Conservation (phyloP, 148 eudicot genomes). For the Rhododendron simsii region DNA sequence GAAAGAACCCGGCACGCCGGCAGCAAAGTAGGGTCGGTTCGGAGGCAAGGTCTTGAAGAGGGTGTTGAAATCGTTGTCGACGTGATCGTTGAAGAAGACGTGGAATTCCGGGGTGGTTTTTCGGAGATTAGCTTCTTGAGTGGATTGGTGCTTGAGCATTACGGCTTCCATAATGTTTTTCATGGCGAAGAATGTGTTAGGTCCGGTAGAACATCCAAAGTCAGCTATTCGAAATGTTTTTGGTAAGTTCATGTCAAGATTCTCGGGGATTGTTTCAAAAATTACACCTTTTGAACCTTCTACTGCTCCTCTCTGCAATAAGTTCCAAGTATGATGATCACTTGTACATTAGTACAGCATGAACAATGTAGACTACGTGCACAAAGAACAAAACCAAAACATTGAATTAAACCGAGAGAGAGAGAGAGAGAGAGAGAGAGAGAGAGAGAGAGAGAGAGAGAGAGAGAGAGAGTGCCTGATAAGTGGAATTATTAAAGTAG, state of each 20-base stretch:
- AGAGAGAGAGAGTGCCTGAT: neutral
- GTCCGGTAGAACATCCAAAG: conserved; percentile 18
- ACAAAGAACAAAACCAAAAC: too few species aligned
- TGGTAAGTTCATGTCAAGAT: conserved; percentile 8
- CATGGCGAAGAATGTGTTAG: conserved; percentile 13
- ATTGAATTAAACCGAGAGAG: too few species aligned
- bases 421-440: neutral
- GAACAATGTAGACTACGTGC: too few species aligned
- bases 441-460: neutral
- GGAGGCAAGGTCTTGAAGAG: conserved; percentile 10
- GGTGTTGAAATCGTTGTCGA: conserved; percentile 16
- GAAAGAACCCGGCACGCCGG: conserved; percentile 12
- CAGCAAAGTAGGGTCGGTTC: neutral
- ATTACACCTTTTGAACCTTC: conserved; percentile 1
- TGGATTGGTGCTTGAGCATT: neutral
- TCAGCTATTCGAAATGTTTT: conserved; percentile 9
- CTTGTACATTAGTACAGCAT: too few species aligned
- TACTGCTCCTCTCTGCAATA: neutral
- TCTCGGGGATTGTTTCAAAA: conserved; percentile 5
- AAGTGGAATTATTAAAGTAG: neutral
- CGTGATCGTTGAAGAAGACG: conserved; percentile 14
- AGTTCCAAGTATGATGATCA: neutral
- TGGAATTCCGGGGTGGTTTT: conserved; percentile 6
- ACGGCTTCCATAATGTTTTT: conserved; percentile 8
- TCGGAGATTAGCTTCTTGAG: neutral